phyloP scores from a whole-genome alignment of 2,329 filamentous ascomycete genomes.

The Epichloe sylvatica region DNA sequence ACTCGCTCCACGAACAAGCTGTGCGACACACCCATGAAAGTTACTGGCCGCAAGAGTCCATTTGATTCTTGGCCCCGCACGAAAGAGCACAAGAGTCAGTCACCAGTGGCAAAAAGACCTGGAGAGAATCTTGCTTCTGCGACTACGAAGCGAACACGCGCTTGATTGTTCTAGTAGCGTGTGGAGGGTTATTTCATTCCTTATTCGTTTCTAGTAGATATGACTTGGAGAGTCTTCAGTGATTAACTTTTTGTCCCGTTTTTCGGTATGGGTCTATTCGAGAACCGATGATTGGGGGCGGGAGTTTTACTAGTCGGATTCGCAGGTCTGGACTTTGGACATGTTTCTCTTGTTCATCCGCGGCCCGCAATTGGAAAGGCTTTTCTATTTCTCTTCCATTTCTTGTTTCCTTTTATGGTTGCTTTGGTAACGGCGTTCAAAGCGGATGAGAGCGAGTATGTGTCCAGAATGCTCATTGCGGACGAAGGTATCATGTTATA shows the following conservation, averaged over 20 bases:
- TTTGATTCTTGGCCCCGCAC: slow-evolving; percentile 57
- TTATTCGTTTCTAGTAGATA: slow-evolving; percentile 1
- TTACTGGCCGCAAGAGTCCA: slow-evolving; percentile 32
- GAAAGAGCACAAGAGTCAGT: slow-evolving; percentile 39
- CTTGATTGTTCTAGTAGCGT: slow-evolving; percentile 9
- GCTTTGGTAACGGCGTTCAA: slow-evolving; percentile 1
- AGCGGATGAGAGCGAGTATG: slow-evolving; percentile 1
- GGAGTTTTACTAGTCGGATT: not conserved
- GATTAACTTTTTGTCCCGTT: not conserved
- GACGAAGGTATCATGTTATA: slow-evolving; percentile 3
- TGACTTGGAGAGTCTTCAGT: not conserved
- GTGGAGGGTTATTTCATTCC: not conserved
- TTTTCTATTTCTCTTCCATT: not conserved
- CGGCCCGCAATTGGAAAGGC: not conserved
- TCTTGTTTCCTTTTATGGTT: not conserved
- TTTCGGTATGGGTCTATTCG: not conserved
- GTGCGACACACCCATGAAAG: slow-evolving; percentile 28
- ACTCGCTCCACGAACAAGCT: slow-evolving; percentile 44
- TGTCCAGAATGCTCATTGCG: not conserved
- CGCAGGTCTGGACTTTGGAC: slow-evolving; percentile 1
- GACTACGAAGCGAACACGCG: slow-evolving; percentile 23
- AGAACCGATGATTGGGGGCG: not conserved
- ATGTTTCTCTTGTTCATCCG: not conserved
- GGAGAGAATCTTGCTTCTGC: slow-evolving; percentile 19
- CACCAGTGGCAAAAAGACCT: slow-evolving; percentile 29